Evolutionary conservation across 2,329 filamentous ascomycete species (phyloP), one percentile per base, ranked within the genome.

Genomic region (Ophiostoma australiae): DNA sequence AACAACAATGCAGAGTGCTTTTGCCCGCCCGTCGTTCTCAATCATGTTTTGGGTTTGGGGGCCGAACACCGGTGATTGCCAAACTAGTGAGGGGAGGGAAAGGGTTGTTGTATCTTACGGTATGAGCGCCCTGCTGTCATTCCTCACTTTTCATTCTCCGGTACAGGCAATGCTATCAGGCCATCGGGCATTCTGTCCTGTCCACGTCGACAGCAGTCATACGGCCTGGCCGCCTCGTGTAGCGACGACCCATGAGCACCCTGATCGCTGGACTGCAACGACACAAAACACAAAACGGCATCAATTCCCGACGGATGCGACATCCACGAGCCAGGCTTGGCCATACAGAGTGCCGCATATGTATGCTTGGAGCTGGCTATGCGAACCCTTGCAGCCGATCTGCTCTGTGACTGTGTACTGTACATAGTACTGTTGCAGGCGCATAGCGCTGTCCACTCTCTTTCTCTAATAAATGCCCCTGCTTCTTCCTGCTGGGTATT

Each of bases 241-340:
- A 4, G 27, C 10, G 58, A 61, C 55, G 23, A 17, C 58, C 33
- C 58, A 63, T 63, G 11, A 4, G 63, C 55, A 35, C 52, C 44
- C 44, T 58, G 27, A 17, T 63, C 58, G 58, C 58, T 33, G n/a
- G 7, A 58, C 27, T n/a, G 15, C 27, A 33, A 67, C 35, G 20
- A 39, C 35, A 33, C 35, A 41, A 41, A 11, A 23, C 35, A 17
- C 63, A 67, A 41, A 67, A 39, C 33, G 20, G 63, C 20, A 67
- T 63, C 58, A 63, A 63, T 63, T 63, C 58, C 58, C 58, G 58
- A 63, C 27, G 58, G 58, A n/a, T 33, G 33, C 35, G 58, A 35
- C 58, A 63, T 63, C 10, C n/a, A 27, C 7, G 44, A 48, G 44
- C 44, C 55, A 63, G 27, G 52, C 52, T n/a, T 58, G 52, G 44